These are phyloP conservation scores for Eragrostis nindensis DNA, from an alignment of 176 grass and related monocot genomes.

Conservation along the genomic window DNA sequence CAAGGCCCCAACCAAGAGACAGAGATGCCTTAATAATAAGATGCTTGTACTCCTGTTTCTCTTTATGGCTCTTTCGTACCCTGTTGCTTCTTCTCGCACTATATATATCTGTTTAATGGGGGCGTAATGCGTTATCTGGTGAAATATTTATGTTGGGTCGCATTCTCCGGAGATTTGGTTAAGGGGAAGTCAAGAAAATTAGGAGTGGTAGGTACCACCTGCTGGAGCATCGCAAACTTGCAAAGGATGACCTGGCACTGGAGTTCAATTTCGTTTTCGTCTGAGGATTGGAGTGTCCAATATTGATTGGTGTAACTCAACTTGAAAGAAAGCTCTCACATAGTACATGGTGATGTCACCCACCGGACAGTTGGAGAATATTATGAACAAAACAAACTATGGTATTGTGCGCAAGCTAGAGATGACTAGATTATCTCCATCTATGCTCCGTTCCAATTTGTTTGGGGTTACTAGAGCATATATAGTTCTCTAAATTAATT, in stretches of 20 bases:
- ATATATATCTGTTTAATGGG: not conserved
- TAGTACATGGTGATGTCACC: not conserved
- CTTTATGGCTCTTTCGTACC: constrained; percentile 9
- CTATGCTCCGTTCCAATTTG: no score
- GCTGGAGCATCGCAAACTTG: not conserved
- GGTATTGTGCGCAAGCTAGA: not conserved
- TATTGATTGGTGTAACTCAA: not conserved
- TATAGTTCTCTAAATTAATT: no score
- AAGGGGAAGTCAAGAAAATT: not conserved
- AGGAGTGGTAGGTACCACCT: constrained; percentile 11
- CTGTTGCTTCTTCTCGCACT: not conserved
- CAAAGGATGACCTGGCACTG: not conserved
- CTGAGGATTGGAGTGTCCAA: not conserved
- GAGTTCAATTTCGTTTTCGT: constrained; percentile 23
- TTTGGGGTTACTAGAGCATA: no score
- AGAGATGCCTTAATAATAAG: constrained; percentile 39
- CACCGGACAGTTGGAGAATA: not conserved
- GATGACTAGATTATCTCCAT: no score
- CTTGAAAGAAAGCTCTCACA: not conserved
- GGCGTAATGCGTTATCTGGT: not conserved
- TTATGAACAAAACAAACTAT: not conserved
- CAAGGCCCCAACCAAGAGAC: constrained; percentile 22
- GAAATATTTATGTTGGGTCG: not conserved
- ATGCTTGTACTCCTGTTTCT: constrained; percentile 45
- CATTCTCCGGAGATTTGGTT: not conserved